Evolutionary conservation across 2,329 filamentous ascomycete species (phyloP).

Genomic region (Paecilomyces niveus): DNA sequence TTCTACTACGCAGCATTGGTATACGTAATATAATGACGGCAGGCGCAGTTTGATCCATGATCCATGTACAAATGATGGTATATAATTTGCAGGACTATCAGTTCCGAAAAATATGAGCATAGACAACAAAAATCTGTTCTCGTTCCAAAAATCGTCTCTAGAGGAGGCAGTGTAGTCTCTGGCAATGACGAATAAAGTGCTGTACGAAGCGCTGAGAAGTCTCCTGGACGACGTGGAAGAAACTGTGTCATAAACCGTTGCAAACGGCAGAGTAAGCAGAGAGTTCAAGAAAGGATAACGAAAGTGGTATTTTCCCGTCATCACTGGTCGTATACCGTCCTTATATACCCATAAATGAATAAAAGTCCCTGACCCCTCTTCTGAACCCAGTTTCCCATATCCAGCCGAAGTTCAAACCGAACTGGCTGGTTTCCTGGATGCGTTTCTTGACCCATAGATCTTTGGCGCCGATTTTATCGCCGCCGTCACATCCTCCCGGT

Average conservation of each 20-base stretch:
- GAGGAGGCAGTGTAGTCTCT: neutral
- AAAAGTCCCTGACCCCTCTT: constrained; percentile 25
- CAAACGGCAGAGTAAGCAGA: neutral
- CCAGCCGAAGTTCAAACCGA: constrained; percentile 31
- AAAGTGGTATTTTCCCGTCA: neutral
- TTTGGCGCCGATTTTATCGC: constrained; percentile 49
- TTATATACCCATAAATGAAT: constrained; percentile 11
- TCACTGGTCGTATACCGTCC: neutral
- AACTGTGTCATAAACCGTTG: neutral
- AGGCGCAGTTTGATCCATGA: neutral
- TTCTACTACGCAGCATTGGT: neutral
- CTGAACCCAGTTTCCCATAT: constrained; percentile 37
- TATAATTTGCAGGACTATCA: neutral
- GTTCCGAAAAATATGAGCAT: neutral
- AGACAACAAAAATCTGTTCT: neutral
- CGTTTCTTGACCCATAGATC: constrained; percentile 55
- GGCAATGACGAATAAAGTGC: neutral
- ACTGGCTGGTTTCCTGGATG: constrained; percentile 44
- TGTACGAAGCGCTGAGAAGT: neutral
- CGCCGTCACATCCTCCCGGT: constrained; percentile 20
- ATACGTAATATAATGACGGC: constrained; percentile 1
- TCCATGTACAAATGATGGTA: neutral
- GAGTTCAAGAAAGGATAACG: neutral
- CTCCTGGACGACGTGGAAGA: neutral
- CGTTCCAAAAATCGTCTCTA: neutral